Percentiles rank a stretch among this genome's conserved stretches.
Evolutionary conservation across 495 filamentous ascomycete species (phyloP).

Genomic region (Aspergillus funiculosus): DNA sequence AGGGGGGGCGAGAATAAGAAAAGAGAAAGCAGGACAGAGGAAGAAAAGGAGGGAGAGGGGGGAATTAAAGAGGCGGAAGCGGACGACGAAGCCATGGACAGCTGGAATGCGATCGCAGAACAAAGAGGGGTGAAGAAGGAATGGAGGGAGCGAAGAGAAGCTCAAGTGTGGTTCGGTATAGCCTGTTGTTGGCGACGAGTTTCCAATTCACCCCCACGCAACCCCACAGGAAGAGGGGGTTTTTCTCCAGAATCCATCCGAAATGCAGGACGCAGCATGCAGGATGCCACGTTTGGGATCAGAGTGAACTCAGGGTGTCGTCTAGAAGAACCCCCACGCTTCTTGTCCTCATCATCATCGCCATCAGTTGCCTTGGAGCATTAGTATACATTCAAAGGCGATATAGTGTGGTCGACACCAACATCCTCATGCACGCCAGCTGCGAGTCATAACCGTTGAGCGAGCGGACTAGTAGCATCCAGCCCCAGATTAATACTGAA

Average conservation of each 20-base stretch:
- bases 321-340: too few relatives aligned
- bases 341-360: too few relatives aligned
- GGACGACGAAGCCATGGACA: conserved; percentile 4
- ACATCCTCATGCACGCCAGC: too few relatives aligned
- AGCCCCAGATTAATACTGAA: too few relatives aligned
- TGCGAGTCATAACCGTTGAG: too few relatives aligned
- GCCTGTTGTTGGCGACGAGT: neutral
- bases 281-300: too few relatives aligned
- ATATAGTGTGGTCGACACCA: too few relatives aligned
- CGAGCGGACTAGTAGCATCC: too few relatives aligned
- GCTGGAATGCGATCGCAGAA: neutral
- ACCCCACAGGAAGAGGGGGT: conserved; percentile 13
- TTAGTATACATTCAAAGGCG: too few relatives aligned
- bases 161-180: neutral
- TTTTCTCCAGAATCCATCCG: neutral
- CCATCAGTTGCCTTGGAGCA: too few relatives aligned
- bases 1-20: conserved; percentile 1
- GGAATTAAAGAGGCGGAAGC: conserved; percentile 3
- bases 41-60: neutral
- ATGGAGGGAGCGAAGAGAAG: neutral
- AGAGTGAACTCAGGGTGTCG: too few relatives aligned
- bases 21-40: neutral
- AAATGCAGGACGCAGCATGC: too few relatives aligned
- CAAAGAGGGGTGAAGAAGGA: neutral
- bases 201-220: conserved; percentile 11